phyloP scores from a whole-genome alignment of 1,284 basidiomycete species.

The Trichosporon faecale region DNA sequence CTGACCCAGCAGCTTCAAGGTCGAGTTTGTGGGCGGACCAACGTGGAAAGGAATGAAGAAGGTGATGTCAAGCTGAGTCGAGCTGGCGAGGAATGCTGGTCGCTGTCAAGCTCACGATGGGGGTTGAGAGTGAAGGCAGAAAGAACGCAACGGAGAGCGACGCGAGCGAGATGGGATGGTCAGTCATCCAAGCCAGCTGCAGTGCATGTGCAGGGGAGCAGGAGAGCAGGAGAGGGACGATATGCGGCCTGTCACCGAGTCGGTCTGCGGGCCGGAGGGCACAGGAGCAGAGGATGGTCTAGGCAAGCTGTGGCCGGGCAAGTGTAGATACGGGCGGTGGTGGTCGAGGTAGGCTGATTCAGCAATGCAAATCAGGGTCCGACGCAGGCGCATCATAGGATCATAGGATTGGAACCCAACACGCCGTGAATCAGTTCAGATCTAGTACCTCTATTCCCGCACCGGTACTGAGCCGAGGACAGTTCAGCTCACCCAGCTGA shows the following conservation, averaged over 20 bases:
- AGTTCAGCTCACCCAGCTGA: too few relatives aligned
- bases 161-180: not conserved
- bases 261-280: not conserved
- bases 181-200: not conserved
- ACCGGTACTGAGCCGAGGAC: not conserved
- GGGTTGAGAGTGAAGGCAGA: not conserved
- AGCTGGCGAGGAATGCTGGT: not conserved
- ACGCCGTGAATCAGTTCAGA: not conserved
- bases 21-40: not conserved
- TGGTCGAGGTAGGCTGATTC: not conserved
- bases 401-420: not conserved
- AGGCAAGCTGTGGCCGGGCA: not conserved
- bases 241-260: not conserved
- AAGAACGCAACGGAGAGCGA: not conserved
- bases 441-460: not conserved
- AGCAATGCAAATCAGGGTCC: not conserved
- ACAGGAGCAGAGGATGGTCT: not conserved
- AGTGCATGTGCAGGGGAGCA: not conserved
- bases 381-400: not conserved
- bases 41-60: not conserved
- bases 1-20: not conserved
- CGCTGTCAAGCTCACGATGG: not conserved
- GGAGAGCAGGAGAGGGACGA: not conserved
- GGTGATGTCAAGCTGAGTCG: not conserved
- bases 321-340: not conserved